Base-by-base conservation (phyloP, 768 basidiomycete species). In the Russula griseocarnosa region DNA sequence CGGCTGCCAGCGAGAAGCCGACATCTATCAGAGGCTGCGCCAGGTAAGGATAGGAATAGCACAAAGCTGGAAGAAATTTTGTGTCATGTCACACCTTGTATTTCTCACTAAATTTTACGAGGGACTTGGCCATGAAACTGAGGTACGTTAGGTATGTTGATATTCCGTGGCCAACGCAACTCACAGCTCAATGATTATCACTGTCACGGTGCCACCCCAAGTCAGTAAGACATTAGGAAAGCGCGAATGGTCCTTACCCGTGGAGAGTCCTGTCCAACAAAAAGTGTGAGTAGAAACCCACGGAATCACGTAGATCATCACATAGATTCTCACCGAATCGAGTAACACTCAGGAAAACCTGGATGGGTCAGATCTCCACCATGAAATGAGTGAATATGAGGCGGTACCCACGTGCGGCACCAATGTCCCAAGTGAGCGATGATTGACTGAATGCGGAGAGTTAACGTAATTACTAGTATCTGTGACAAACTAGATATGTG, bases 361-460 rank as follows among this genome's bases (percentile, higher is more conserved):
- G 30, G 5, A 22, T 18, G 13, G 7, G 11, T 55, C 44, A 24
- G 30, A 58, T 58, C 18, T 32, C 32, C 20, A 46, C 20, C 28
- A n/a, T 30, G 40, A 58, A n/a, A 5, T 20, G 42, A 2, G 56
- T 10, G 20, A 20, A 42, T 40, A 18, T 47, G 16, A 40, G 6
- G 10, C 1, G 20, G 22, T 24, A 58, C 56, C 13, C 28, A 58
- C 56, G 11, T 58, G 56, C 2, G 56, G 56, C 44, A 47, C 44
- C 56, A 58, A 58, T 47, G 56, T 58, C 44, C 8, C 10, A n/a
- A 42, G 40, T 28, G 56, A 40, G 13, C 20, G 56, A 47, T 58
- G 40, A 26, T 32, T 47, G 3, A 58, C 56, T 58, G 44, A 14
- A 22, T 26, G 44, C 14, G 10, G 4, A 30, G 18, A 32, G 9